These are phyloP conservation scores for Pogostemon cablin DNA, from an alignment of 257 asterid species.

Conservation along the genomic window DNA sequence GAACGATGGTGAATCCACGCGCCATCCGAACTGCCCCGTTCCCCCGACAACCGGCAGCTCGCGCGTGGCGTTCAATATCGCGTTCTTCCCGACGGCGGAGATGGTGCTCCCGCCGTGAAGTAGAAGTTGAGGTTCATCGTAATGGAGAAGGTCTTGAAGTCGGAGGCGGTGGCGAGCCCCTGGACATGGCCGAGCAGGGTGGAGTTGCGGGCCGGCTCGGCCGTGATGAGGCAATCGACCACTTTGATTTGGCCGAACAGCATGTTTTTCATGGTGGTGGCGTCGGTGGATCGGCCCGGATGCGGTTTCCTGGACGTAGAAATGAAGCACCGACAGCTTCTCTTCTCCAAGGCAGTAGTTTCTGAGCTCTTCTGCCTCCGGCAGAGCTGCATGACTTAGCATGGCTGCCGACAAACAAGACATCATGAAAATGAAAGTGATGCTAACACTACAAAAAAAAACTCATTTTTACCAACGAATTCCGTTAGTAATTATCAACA, in stretches of 20 bases:
- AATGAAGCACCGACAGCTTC: too few relatives aligned
- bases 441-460: too few relatives aligned
- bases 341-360: too few relatives aligned
- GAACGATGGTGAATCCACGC: background rate
- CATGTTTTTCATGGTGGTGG: too few relatives aligned
- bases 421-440: too few relatives aligned
- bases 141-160: background rate
- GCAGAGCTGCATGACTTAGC: too few relatives aligned
- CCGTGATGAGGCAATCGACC: background rate
- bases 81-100: background rate
- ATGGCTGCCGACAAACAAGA: too few relatives aligned
- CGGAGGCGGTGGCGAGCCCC: background rate
- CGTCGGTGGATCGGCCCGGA: too few relatives aligned
- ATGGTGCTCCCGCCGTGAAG: background rate
- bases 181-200: background rate
- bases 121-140: background rate
- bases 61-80: background rate
- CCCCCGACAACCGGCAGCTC: slow-evolving; percentile 2
- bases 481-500: too few relatives aligned
- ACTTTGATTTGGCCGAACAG: background rate
- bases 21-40: background rate
- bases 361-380: too few relatives aligned
- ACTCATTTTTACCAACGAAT: too few relatives aligned
- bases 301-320: too few relatives aligned
- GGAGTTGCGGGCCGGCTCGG: background rate